phyloP scores from a whole-genome alignment of 768 basidiomycete species.

The Termitomyces sp. region DNA sequence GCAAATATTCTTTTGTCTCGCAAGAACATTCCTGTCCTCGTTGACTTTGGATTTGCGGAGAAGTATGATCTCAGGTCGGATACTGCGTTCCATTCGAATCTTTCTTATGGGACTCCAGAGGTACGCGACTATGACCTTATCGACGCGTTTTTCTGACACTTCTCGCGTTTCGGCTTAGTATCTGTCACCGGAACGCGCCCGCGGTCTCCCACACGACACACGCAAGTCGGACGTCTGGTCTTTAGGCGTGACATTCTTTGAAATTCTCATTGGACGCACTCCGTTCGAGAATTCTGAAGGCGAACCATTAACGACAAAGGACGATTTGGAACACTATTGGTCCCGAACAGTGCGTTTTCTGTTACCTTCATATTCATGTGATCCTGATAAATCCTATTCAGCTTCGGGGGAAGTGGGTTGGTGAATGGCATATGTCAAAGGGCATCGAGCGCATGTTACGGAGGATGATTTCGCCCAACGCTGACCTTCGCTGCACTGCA shows the following conservation, averaged over 20 bases:
- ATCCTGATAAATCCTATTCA: conserved; percentile 22
- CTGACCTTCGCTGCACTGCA: conserved; percentile 75
- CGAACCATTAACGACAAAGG: conserved; percentile 75
- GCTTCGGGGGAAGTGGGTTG: conserved; percentile 86
- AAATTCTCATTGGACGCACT: conserved; percentile 88
- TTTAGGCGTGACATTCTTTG: conserved; percentile 90
- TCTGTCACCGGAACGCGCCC: conserved; percentile 88
- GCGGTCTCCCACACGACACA: conserved; percentile 88
- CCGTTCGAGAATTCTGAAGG: conserved; percentile 85
- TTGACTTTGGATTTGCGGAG: conserved; percentile 97
- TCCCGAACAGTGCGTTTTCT: conserved; percentile 59
- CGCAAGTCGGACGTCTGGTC: conserved; percentile 88
- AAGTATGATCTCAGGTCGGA: conserved; percentile 65
- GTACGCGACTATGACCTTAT: conserved; percentile 34
- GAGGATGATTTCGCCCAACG: conserved; percentile 81
- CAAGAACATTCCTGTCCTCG: conserved; percentile 79
- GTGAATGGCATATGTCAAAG: conserved; percentile 69
- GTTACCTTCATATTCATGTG: background rate
- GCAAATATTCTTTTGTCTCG: conserved; percentile 88
- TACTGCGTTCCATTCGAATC: conserved; percentile 77
- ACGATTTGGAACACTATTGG: conserved; percentile 87
- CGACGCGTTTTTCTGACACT: background rate
- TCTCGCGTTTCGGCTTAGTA: conserved; percentile 50
- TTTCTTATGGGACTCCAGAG: conserved; percentile 91
- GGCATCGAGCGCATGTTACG: conserved; percentile 64